Evolutionary conservation across 768 basidiomycete genomes (phyloP).

Genomic region (Leccinellum albellum): DNA sequence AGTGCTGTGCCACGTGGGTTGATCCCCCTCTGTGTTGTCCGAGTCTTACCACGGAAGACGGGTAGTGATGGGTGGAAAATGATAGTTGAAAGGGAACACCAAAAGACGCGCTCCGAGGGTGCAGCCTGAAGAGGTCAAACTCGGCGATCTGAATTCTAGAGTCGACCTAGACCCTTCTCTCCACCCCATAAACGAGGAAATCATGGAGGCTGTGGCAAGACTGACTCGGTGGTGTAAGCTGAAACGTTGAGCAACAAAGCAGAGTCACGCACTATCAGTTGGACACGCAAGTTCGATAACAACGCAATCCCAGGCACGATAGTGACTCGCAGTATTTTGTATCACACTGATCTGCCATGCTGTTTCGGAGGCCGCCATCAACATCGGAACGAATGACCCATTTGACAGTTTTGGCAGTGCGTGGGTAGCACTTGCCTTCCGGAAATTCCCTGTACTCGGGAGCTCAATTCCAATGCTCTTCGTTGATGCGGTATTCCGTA

Average conservation of each 20-base stretch:
- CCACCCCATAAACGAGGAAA: not conserved
- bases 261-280: not conserved
- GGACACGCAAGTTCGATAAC: too few species aligned
- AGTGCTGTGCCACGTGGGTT: not conserved
- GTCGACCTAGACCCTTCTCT: not conserved
- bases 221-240: not conserved
- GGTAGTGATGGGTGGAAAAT: not conserved
- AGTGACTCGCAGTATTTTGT: not conserved
- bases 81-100: not conserved
- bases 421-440: not conserved
- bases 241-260: not conserved
- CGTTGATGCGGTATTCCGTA: not conserved
- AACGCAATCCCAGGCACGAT: not conserved
- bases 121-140: not conserved
- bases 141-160: not conserved
- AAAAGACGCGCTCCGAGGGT: not conserved
- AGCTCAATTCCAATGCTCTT: not conserved
- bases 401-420: not conserved
- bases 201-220: not conserved
- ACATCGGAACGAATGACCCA: not conserved
- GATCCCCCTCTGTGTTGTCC: not conserved
- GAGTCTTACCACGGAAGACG: not conserved
- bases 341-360: not conserved
- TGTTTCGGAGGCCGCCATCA: not conserved
- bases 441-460: not conserved